Evolutionary conservation across 345 rosid genomes (phyloP).

Genomic region (Euclidium syriacum): DNA sequence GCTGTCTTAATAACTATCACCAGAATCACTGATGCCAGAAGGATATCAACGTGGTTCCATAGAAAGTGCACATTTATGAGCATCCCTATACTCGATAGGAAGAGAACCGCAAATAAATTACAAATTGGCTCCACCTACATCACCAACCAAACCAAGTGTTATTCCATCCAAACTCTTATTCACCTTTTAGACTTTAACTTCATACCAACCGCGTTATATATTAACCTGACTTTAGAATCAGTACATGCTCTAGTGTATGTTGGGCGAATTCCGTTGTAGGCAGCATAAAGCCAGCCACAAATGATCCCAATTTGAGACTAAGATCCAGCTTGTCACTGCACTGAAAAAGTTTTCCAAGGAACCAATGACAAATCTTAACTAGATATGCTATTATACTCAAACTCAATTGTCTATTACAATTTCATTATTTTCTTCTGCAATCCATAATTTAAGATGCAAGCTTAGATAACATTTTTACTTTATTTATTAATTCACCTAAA

Average conservation of each 20-base stretch:
- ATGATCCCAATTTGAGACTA: constrained; percentile 98
- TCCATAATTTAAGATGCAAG: neutral
- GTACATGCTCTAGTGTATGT: constrained; percentile 95
- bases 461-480: neutral
- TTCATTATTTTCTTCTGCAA: neutral
- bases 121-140: constrained; percentile 96
- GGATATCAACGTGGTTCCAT: constrained; percentile 99
- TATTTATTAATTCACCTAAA: neutral
- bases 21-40: constrained; percentile 90
- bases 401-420: neutral
- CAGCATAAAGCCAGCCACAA: constrained; percentile 98
- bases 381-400: neutral
- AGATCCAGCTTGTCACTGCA: constrained; percentile 99
- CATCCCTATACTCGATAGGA: constrained; percentile 98
- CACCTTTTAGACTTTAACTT: neutral
- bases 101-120: constrained; percentile 92
- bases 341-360: constrained; percentile 54
- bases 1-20: constrained; percentile 88
- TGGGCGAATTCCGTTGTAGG: constrained; percentile 93
- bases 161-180: constrained; percentile 2
- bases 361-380: constrained; percentile 8
- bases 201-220: no score
- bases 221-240: neutral
- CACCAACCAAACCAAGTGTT: constrained; percentile 1
- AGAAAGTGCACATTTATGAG: constrained; percentile 92